Evolutionary conservation across 306 rosid genomes (phyloP), one percentile per base, ranked within the genome.

Genomic region (Inga oerstediana): DNA sequence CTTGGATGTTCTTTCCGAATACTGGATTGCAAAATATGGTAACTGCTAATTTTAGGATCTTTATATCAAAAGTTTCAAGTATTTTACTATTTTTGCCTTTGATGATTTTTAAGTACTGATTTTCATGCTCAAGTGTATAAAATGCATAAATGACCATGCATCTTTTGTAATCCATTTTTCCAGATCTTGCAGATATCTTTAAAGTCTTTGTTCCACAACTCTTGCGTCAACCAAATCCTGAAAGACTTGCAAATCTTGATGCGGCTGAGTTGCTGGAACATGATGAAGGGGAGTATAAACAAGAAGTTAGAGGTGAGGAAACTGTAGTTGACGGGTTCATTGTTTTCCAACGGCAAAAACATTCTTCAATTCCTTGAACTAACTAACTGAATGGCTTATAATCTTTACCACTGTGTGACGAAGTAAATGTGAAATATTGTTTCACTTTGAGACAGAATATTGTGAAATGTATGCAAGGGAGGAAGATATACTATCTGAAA

Each of bases 161-260:
- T 49, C 17, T 49, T 49, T 51, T 51, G 8, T 19, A 87, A 78
- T 69, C 66, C 69, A 79, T 62, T 48, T 19, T 69, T 39, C 32
- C 98, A 94, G 97, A 94, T 89, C 97, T 96, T 64, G 79, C 91
- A 80, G 91, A 96, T 80, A 93, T 96, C 80, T 96, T 96, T 41
- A 97, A 96, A 89, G 94, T 88, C 37, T 92, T 96, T 90, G 97
- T 96, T 84, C 99, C 97, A 71, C 99, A 94, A 84, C 97, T 96
- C 79, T 87, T 96, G 85, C 95, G 92, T 59, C 91, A 96, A 85
- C 99, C 99, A 14, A 92, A 96, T 88, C 92, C 97, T 82, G 87
- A 92, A 56, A 97, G 94, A 85, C 97, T 98, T 56, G 87, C 90
- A 27, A 92, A 94, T 69, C 94, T 91, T 15, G 97, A 92, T 69